Conservation (phyloP, 495 filamentous ascomycete species). For the Penicillium daleae region DNA sequence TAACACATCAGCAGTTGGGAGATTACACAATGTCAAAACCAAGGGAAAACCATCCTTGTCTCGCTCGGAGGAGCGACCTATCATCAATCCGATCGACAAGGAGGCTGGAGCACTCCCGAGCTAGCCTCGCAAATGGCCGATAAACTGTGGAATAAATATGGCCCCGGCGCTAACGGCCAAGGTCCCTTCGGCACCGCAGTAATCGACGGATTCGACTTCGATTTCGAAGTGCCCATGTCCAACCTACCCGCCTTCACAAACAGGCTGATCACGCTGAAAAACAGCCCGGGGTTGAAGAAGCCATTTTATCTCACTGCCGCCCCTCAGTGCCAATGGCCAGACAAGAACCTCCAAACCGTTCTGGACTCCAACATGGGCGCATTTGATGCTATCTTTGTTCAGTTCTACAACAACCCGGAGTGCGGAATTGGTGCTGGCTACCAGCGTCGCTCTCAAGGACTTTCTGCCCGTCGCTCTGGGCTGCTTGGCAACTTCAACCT, state of each 20-base stretch:
- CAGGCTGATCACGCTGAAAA: conserved; percentile 3
- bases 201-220: conserved; percentile 13
- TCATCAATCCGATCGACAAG: neutral
- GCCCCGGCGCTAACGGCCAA: neutral
- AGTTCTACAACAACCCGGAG: conserved; percentile 15
- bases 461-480: conserved; percentile 6
- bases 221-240: conserved; percentile 12
- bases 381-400: conserved; percentile 12
- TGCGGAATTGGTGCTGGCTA: conserved; percentile 13
- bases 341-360: conserved; percentile 9
- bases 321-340: conserved; percentile 10
- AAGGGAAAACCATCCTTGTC: conserved; percentile 13
- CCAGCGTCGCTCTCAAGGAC: neutral
- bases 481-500: conserved; percentile 9
- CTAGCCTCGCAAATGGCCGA: conserved; percentile 6
- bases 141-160: conserved; percentile 8
- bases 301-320: conserved; percentile 9
- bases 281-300: neutral
- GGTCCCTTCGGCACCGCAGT: neutral
- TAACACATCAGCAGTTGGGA: neutral
- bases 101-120: conserved; percentile 7
- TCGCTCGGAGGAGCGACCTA: conserved; percentile 8
- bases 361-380: conserved; percentile 7
- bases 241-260: conserved; percentile 11
- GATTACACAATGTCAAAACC: conserved; percentile 11